Evolutionary conservation across 2,329 filamentous ascomycete genomes (phyloP), one percentile per base, ranked within the genome.

Genomic region (Cladosporium sp.): DNA sequence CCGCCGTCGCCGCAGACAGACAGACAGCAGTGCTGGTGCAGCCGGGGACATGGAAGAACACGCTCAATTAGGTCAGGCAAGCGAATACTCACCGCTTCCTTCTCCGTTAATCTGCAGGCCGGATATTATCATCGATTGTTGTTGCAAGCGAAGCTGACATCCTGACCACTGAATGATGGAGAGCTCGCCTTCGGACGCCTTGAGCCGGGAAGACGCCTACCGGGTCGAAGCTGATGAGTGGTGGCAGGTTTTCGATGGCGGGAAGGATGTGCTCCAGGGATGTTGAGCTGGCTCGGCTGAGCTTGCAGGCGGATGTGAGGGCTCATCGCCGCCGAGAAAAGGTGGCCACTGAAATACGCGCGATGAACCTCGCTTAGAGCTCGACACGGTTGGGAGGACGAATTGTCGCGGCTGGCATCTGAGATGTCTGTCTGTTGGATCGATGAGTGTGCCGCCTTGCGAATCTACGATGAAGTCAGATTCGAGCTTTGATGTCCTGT

Each of bases 261-360:
- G 34, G 48, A 32, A 54, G 32, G 59, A 63, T 63, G 59, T 63
- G 59, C 59, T 54, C 49, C 59, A 63, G 49, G 59, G 59, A 63
- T 63, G 21, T 49, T 13, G 25, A 11, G 51, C 16, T 54, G 51
- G 51, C 51, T 54, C 28, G 51, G 32, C 49, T 25, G 48, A 49
- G 59, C 32, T 43, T 26, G 32, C 49, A 63, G 49, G 49, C 32
- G 48, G 59, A 63, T 39, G 59, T 46, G 49, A 63, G 58, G 48
- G 30, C 32, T 32, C 59, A 28, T 60, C 58, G 25, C 58, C 23
- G 34, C 56, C 25, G 56, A 28, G 36, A 30, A 54, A 54, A 54
- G 51, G 51, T 54, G 30, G 51, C 51, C 51, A 54, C 51, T 30
- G 25, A 54, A 23, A 18, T 46, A 46, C 39, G 39, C 8, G 39